Evolutionary conservation across 345 rosid genomes (phyloP), one percentile per base, ranked within the genome.

Genomic region (Pugionium dolabratum): DNA sequence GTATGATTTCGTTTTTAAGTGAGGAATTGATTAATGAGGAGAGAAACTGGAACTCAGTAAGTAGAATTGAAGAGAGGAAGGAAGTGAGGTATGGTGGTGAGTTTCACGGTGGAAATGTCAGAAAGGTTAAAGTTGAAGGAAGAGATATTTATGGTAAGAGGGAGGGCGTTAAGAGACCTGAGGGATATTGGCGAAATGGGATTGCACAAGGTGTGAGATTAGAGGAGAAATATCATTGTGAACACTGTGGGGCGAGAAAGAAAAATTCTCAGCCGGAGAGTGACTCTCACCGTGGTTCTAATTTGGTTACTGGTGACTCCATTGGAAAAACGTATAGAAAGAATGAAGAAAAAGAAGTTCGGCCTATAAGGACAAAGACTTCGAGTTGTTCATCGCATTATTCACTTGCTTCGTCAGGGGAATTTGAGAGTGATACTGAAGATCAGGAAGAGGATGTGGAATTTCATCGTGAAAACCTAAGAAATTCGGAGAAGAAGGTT

Each of bases 381-480:
- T 80, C 89, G 44, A 83, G 87, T 69, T 73, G 86, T 70, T 90
- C 99, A 2, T 90, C 95, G 32, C 85, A 86, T 83, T 81, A 86
- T 81, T 86, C 99, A 0, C 56, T 88, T 71, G 83, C 79, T 40
- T 89, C 92, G 32, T 66, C 79, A 1, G 90, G 72, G 55, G 88
- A 82, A 47, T 72, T 82, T 9, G 92, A 77, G 80, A 86, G 77
- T 62, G 91, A 85, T 33, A 39, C 44, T 53, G 96, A 86, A 67
- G 82, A 42, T 43, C 78, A 63, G 49, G 82, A 77, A 4, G 73
- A 67, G 43, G 75, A 75, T 45, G 75, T 56, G 40, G 76, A 36
- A 4, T 32, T 76, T 52, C 31, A 35, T 58, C 77, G 70, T 26
- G 82, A 79, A 43, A 74, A 7, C 3, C 7, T 45, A 6, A 67